Conservation (phyloP, 139 green algal species). For the Astrephomene gubernaculifera region DNA sequence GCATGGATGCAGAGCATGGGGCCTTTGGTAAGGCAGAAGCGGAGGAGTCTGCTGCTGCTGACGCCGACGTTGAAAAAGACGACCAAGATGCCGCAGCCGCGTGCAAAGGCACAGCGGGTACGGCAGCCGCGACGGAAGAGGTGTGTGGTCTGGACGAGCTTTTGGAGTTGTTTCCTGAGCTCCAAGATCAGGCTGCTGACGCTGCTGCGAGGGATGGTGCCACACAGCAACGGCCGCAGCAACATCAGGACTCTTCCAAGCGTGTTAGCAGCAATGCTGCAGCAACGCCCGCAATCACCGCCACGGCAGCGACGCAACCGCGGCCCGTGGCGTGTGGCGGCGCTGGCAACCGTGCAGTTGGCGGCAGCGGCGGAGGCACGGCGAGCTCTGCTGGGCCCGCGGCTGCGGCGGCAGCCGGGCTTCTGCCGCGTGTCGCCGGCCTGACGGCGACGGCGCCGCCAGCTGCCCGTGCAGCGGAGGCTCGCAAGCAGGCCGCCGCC, state of each 20-base stretch:
- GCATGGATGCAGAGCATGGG: too few relatives aligned
- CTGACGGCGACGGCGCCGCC: neutral
- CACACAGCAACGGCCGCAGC: too few relatives aligned
- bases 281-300: too few relatives aligned
- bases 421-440: constrained; percentile 28
- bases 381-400: neutral
- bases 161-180: constrained; percentile 23
- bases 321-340: too few relatives aligned
- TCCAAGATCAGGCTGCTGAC: neutral
- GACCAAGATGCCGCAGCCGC: neutral
- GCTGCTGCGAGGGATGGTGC: too few relatives aligned
- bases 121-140: neutral
- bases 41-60: too few relatives aligned
- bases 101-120: neutral
- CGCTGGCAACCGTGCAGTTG: neutral
- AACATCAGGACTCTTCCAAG: too few relatives aligned
- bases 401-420: neutral
- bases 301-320: too few relatives aligned
- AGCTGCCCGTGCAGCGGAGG: neutral
- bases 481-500: constrained; percentile 25
- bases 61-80: too few relatives aligned
- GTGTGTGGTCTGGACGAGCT: constrained; percentile 30
- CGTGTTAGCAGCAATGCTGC: too few relatives aligned
- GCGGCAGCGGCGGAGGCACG: neutral
- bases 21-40: too few relatives aligned